Conservation (phyloP, 257 asterid genomes). For the Solanum arcanum region DNA sequence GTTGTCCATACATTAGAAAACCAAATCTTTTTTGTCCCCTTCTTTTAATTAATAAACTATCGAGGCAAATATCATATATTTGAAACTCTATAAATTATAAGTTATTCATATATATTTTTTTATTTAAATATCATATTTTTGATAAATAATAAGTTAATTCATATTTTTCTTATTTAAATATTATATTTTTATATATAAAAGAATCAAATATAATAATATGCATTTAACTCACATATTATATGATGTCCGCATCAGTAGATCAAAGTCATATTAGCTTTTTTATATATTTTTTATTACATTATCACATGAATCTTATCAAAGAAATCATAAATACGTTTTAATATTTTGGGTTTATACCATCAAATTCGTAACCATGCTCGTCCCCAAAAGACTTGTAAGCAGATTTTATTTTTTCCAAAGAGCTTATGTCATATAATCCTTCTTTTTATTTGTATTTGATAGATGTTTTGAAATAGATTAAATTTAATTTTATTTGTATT, state of each 20-base stretch:
- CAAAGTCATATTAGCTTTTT: not conserved
- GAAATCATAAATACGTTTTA: not conserved
- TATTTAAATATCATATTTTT: too few species aligned
- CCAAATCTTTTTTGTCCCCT: too few species aligned
- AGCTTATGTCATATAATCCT: not conserved
- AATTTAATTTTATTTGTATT: not conserved
- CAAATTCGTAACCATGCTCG: not conserved
- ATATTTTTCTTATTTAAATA: not conserved
- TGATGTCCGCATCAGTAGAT: fast-evolving
- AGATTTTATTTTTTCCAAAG: not conserved
- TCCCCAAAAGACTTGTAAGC: not conserved
- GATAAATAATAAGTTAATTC: too few species aligned
- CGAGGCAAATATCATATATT: not conserved
- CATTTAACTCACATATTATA: not conserved
- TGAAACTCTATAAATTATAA: not conserved
- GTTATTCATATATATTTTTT: too few species aligned
- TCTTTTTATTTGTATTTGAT: not conserved
- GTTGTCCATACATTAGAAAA: not conserved
- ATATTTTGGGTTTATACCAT: not conserved
- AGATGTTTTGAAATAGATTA: not conserved
- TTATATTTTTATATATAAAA: not conserved
- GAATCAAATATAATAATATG: fast-evolving
- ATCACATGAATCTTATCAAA: not conserved
- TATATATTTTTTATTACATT: not conserved
- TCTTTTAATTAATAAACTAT: too few species aligned